Evolutionary conservation across 306 rosid genomes (phyloP).

Genomic region (Spatholobus suberectus): DNA sequence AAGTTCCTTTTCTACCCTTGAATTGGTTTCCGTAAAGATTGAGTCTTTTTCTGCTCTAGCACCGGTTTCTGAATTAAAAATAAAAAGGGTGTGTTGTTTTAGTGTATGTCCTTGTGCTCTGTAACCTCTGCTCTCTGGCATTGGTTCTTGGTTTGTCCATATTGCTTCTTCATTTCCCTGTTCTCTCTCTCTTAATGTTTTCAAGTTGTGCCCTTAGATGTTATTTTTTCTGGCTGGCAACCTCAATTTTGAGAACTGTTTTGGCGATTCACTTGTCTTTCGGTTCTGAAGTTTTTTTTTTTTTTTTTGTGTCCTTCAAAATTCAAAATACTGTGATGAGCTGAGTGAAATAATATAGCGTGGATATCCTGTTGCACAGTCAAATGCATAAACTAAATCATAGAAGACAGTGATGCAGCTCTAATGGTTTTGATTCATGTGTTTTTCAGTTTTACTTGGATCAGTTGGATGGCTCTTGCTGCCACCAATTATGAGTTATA

Average conservation of each 20-base stretch:
- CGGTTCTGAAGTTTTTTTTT: neutral
- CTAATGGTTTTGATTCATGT: neutral
- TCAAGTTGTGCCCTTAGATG: neutral
- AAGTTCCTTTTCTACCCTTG: neutral
- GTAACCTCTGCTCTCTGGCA: conserved; percentile 25
- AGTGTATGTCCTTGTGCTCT: neutral
- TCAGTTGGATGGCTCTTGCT: conserved; percentile 19
- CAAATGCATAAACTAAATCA: neutral
- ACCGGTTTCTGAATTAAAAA: neutral
- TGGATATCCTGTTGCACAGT: neutral
- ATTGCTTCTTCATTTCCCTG: neutral
- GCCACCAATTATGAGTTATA: neutral
- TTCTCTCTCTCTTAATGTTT: neutral
- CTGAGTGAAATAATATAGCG: neutral
- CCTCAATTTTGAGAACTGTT: neutral
- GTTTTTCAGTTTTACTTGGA: conserved; percentile 17
- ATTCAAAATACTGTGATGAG: neutral
- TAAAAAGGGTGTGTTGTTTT: neutral
- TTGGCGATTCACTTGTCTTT: conserved; percentile 12
- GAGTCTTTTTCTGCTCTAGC: neutral
- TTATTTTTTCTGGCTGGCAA: neutral
- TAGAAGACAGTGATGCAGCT: conserved; percentile 16
- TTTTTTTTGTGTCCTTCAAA: neutral
- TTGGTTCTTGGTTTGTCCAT: conserved; percentile 5
- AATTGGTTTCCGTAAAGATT: conserved; percentile 1